Evolutionary conservation across 2,329 filamentous ascomycete genomes (phyloP).

Genomic region (Penicillium sp.): DNA sequence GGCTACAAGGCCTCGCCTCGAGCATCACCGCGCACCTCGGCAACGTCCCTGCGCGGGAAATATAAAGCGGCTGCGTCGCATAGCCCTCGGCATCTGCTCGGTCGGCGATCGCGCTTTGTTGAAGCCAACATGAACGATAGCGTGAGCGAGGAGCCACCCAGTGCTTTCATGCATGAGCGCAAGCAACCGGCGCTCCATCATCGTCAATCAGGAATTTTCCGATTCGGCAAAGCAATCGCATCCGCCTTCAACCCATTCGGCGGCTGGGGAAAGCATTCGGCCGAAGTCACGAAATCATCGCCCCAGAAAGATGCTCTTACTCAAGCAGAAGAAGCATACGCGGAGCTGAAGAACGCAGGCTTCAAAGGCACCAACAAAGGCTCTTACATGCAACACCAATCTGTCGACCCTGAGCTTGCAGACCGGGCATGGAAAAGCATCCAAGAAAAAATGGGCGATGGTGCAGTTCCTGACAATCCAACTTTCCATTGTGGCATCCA

Average conservation of each 20-base stretch:
- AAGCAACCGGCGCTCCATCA: conserved; percentile 21
- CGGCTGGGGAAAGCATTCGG: conserved; percentile 42
- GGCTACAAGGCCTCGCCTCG: conserved; percentile 14
- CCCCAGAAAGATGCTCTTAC: conserved; percentile 42
- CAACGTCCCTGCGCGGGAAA: conserved; percentile 16
- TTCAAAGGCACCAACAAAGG: conserved; percentile 42
- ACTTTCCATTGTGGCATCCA: conserved; percentile 7
- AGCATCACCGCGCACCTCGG: conserved; percentile 17
- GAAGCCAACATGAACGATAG: conserved; percentile 87
- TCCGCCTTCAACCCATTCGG: conserved; percentile 51
- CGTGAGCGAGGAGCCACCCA: conserved; percentile 63
- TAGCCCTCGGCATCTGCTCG: conserved; percentile 31
- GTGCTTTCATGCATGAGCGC: conserved; percentile 54
- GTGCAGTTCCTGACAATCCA: conserved; percentile 10
- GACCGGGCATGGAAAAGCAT: conserved; percentile 35
- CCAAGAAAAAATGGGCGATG: conserved; percentile 29
- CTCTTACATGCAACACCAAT: conserved; percentile 23
- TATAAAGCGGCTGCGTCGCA: conserved; percentile 13
- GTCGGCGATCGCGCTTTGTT: conserved; percentile 59
- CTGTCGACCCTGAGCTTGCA: conserved; percentile 19
- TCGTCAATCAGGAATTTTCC: conserved; percentile 47
- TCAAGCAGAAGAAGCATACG: conserved; percentile 49
- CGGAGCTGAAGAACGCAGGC: conserved; percentile 50
- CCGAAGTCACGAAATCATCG: conserved; percentile 30
- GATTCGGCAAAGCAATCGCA: conserved; percentile 51